Base-by-base conservation (phyloP, 192 early-diverging fungal species). In the Thoreauomyces humboldtii region DNA sequence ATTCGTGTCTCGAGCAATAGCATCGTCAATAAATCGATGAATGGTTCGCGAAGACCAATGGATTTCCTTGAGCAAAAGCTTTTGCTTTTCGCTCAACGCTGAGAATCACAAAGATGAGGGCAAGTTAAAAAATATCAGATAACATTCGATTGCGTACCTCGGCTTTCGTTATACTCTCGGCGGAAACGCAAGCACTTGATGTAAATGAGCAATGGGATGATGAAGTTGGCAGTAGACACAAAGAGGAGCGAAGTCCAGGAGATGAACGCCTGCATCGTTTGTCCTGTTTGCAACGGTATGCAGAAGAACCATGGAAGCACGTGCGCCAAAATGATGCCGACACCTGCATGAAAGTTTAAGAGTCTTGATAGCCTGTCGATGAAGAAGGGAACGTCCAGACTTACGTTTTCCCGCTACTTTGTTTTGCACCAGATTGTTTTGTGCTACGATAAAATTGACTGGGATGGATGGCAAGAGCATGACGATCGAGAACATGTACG, bases 391-490 rank as follows among this genome's bases (percentile, higher is more conserved):
- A 17, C 3, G 24, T 22, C 9, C 7, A 22, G 12, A n/a, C 67
- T 37, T 1, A 63, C 68, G 29, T 63, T 55, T 62, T 19, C 71
- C 61, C 29, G 44, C 55, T 7, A 80, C 57, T 28, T 66, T 46
- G 63, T 84, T 84, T 44, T 84, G 82, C 4, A 65, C 62, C 11
- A 84, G 36, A 43, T 84, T 84, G 25, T 71, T 59, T 19, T 72
- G 32, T 9, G 73, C 63, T 11, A 84, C 77, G 34, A 83, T 70
- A 37, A 76, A 83, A 29, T 53, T 69, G 22, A 82, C 72, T 0
- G 81, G 78, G 36, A 84, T 81, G 14, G 67, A 50, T 14, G 81
- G 80, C 34, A 84, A 51, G 25, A 84, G 62, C 80, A 84, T 83
- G 15, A 77, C 65, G 37, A 79, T 55, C 12, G 78, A 47, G 63